Evolutionary conservation across 352 stramenopile species (phyloP).

Genomic region (Globisporangium nodosum): DNA sequence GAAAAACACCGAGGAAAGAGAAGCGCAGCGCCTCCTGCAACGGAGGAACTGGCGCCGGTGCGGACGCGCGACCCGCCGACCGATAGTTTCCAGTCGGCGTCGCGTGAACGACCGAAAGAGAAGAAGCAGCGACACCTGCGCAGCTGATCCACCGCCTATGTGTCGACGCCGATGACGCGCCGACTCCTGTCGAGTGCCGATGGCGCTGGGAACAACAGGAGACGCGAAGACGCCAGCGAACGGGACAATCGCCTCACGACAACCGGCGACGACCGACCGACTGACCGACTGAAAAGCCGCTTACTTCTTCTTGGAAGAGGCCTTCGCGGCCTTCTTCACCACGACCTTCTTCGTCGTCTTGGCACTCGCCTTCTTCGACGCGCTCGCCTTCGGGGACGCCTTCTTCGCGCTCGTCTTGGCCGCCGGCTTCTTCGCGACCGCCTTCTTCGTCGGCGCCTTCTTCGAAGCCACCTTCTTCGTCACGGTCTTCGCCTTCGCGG

Average conservation of each 20-base stretch:
- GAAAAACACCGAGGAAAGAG: constrained; percentile 77
- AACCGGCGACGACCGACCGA: constrained; percentile 9
- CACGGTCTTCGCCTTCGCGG: constrained; percentile 19
- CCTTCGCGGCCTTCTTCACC: constrained; percentile 22
- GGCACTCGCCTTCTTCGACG: constrained; percentile 35
- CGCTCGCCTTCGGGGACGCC: constrained; percentile 13
- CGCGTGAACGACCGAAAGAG: constrained; percentile 24
- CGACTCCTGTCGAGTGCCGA: not conserved
- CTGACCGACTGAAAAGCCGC: not conserved
- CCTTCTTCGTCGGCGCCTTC: constrained; percentile 65
- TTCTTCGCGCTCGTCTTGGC: constrained; percentile 33
- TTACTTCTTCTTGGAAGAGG: constrained; percentile 44
- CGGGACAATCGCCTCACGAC: not conserved
- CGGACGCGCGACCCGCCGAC: constrained; percentile 12
- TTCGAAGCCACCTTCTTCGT: constrained; percentile 68
- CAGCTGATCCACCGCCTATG: not conserved
- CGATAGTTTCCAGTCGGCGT: not conserved
- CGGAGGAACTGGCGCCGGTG: constrained; percentile 6
- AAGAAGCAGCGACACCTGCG: not conserved
- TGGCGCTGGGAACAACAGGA: not conserved
- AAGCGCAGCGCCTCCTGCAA: constrained; percentile 1
- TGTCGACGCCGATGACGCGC: not conserved
- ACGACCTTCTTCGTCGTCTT: constrained; percentile 32
- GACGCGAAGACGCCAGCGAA: not conserved
- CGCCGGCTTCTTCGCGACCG: constrained; percentile 28